Base-by-base conservation (phyloP, 148 eudicot genomes). In the Mesembryanthemum crystallinum region DNA sequence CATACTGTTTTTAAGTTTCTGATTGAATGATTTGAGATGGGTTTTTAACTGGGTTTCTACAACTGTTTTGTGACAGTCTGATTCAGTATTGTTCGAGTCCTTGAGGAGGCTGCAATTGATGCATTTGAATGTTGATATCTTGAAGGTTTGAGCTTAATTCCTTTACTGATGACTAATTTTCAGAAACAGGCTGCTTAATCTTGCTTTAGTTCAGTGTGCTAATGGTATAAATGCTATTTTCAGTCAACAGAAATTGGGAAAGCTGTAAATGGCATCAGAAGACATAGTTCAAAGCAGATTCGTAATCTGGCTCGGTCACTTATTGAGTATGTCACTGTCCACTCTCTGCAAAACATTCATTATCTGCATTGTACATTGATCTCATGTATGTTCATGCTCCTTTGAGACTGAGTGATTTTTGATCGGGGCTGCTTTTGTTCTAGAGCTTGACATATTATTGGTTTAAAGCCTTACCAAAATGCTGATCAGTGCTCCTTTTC, bases 241-340 rank as follows among this genome's bases (percentile, higher is more conserved):
- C 89, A 95, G 98, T 86, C 86, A 59, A 92, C 98, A 0, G 94
- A 92, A 85, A 95, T 95, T 75, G 98, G 98, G 62, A 92, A 89
- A 83, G 83, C 91, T 58, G 98, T 92, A 58, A 90, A 87, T 75
- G 71, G 66, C 77, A 85, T 95, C 30, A 78, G 87, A 72, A 92
- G 79, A 79, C 96, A 89, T 82, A 75, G 75, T 39, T 87, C 89
- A 54, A 75, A 81, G 81, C 82, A 90, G 66, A 87, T 90, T 76
- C 86, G 92, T 17, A 67, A 83, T 61, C 91, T 95, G 73, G 88
- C 86, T 27, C 87, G 86, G 20, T 51, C 80, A 60, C 86, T 95
- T 47, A 84, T 95, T 37, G 88, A 80, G 98, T 95, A 90, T 58
- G 98, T 17, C 28, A 65, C 74, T 77, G 66, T 69, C 6, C 37